Base-by-base conservation (phyloP, 2,329 filamentous ascomycete genomes). In the Phyllosticta citribraziliensis region DNA sequence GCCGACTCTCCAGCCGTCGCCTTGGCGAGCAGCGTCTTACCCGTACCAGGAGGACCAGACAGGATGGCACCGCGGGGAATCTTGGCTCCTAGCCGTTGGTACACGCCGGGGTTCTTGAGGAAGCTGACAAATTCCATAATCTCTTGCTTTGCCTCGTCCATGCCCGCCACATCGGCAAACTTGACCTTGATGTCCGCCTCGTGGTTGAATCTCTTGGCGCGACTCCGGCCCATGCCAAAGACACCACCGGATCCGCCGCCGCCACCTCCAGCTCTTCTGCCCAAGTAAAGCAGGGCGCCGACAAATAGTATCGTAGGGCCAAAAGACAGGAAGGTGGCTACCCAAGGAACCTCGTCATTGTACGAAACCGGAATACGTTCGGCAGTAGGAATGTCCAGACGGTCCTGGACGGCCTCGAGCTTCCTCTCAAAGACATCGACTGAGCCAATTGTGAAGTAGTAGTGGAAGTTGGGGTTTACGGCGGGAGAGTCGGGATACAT, bases 91-190 rank as follows among this genome's bases (percentile, higher is more conserved):
- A 99, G 84, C 74, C 89, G 89, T 77, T 96, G 87, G 77, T 96
- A 99, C 66, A 89, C 87, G 68, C 91, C 89, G 0, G 94, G 94
- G 69, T 94, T 88, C 79, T 97, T 93, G 65, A 99, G 78, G 80
- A 99, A 99, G 72, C 88, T 92, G 67, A 99, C 94, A 69, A 99
- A 99, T 75, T 99, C 94, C 91, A 97, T 97, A 67, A 99, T 99
- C 76, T 99, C 94, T 61, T 86, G 81, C 82, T 99, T 99, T 62
- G 94, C 94, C 77, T 99, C 94, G 73, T 99, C 94, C 86, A 97
- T 93, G 67, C 94, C 94, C 52, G 94, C 94, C 52, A 99, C 94
- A 72, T 99, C 94, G 55, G 89, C 81, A 73, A 99, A 99, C 76
- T 97, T 97, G 74, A 95, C 92, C 78, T 96, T 96, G 78, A 99